A percentile compares a stretch with the other conserved stretches of the same genome.
These are phyloP conservation scores for Sporothrix brasiliensis DNA, from an alignment of 2,329 filamentous ascomycete species.

Conservation along the genomic window DNA sequence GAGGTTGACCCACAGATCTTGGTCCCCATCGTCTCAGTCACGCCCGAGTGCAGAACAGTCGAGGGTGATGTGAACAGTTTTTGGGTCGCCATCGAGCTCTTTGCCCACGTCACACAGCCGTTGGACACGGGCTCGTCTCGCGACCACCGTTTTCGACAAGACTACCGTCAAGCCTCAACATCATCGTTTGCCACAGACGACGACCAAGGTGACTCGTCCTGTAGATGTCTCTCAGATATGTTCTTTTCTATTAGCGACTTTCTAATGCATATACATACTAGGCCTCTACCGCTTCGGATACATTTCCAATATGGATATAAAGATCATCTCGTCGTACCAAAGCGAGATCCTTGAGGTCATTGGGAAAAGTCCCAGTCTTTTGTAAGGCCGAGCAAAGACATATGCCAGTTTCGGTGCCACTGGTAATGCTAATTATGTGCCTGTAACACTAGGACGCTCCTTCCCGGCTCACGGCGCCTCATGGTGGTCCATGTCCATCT, in stretches of 20 bases:
- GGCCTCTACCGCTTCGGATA: conserved; percentile 50
- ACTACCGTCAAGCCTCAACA: conserved; percentile 21
- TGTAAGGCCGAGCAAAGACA: conserved; percentile 40
- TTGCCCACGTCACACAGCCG: conserved; percentile 43
- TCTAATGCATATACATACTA: conserved; percentile 16
- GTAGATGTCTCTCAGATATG: no score
- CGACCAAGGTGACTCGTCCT: conserved; percentile 21
- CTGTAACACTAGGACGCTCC: conserved; percentile 35
- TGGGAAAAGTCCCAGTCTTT: conserved; percentile 49
- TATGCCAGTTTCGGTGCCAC: not conserved
- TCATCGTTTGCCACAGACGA: conserved; percentile 5
- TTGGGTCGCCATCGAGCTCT: conserved; percentile 54
- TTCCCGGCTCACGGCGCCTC: conserved; percentile 50
- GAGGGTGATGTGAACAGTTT: conserved; percentile 28
- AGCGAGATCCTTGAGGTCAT: conserved; percentile 53
- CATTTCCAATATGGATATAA: conserved; percentile 53
- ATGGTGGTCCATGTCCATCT: conserved; percentile 54
- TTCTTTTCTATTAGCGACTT: not conserved
- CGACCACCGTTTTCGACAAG: conserved; percentile 4
- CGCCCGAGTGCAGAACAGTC: conserved; percentile 33
- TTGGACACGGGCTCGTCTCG: conserved; percentile 19
- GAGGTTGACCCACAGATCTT: conserved; percentile 32
- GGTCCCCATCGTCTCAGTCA: conserved; percentile 35
- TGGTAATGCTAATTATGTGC: not conserved
- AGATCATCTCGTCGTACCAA: conserved; percentile 49